Evolutionary conservation across 73 alveolate genomes (phyloP), one percentile per base, ranked within the genome.

Genomic region (Loxodes magnus): DNA sequence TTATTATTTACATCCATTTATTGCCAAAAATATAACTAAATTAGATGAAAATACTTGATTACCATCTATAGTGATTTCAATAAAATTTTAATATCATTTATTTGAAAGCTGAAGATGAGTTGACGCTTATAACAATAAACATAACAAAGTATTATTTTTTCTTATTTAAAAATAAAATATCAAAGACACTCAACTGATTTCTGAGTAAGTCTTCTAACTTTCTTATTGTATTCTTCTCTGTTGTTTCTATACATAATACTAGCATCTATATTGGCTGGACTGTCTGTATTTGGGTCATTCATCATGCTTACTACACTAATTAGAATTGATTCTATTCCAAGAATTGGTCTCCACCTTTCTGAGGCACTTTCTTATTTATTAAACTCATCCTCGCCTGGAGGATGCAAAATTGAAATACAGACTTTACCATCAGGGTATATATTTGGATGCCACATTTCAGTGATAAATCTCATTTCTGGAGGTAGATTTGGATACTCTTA

Each of bases 251-350:
- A 87, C 55, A 59, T 52, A 23, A 79, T 79, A 22, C 61, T 34
- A 12, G 97, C 97, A 69, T 87, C 97, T 42, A 87, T 75, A 67
- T 87, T 82, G 19, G 97, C 97, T 16, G 97, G 97, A 22, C 87
- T 62, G 61, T 80, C 80, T 27, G 74, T 67, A 56, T 87, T 87
- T 9, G 97, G 97, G 38, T 87, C 97, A 46, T 71, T 75, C 37
- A 87, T 69, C 94, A 87, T 87, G 23, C 90, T 77, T 14, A 87
- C 77, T 12, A 87, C 93, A 26, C 86, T 59, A 5, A 87, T 55
- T 31, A 87, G 28, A 9, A 87, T 73, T 29, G 67, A 64, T 55
- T 84, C 96, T 22, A 85, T 87, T 16, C 93, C 87, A 6, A 74
- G 71, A 25, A 80, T 74, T 9, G 96, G 94, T 60, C 94, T 82